Percentiles rank a stretch among this genome's conserved stretches.
phyloP scores from a whole-genome alignment of 805 yeast species.

The Ogataea glucozyma region DNA sequence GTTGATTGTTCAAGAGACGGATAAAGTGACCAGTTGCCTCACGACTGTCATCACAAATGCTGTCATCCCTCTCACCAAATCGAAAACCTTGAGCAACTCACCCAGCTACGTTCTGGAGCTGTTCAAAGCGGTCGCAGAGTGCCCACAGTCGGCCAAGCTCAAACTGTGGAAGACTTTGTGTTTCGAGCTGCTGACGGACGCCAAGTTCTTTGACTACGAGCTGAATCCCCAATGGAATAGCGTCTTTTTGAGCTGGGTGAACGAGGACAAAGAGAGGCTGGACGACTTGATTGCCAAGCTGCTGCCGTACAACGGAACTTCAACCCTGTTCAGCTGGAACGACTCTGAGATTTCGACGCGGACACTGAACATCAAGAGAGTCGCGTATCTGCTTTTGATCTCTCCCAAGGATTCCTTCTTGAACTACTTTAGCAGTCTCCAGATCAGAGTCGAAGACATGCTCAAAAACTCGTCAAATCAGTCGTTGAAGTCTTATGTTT shows the following conservation, averaged over 20 bases:
- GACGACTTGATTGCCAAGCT: slow-evolving; percentile 51
- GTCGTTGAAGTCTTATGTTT: slow-evolving; percentile 45
- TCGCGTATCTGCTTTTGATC: slow-evolving; percentile 62
- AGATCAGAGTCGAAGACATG: slow-evolving; percentile 36
- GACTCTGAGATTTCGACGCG: slow-evolving; percentile 34
- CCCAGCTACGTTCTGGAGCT: slow-evolving; percentile 47
- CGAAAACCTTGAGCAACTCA: slow-evolving; percentile 40
- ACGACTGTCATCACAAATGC: slow-evolving; percentile 55
- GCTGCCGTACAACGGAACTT: slow-evolving; percentile 50
- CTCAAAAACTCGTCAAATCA: slow-evolving; percentile 32
- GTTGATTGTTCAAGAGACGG: slow-evolving; percentile 54
- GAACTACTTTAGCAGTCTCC: slow-evolving; percentile 46
- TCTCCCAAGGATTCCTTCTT: slow-evolving; percentile 62
- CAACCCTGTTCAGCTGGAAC: slow-evolving; percentile 46
- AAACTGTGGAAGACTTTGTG: slow-evolving; percentile 67
- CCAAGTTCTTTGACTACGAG: slow-evolving; percentile 49
- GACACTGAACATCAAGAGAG: slow-evolving; percentile 52
- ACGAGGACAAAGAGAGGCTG: slow-evolving; percentile 60
- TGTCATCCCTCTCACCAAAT: slow-evolving; percentile 53
- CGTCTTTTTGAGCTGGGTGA: slow-evolving; percentile 63
- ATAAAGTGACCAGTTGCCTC: slow-evolving; percentile 53
- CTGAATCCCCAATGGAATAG: slow-evolving; percentile 50
- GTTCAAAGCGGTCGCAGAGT: slow-evolving; percentile 37
- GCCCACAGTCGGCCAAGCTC: slow-evolving; percentile 38
- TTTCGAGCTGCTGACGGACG: slow-evolving; percentile 64